A percentile compares a stretch with the other conserved stretches of the same genome.
Evolutionary conservation across 129 eudicot genomes (phyloP).

Genomic region (Sambucus nigra): DNA sequence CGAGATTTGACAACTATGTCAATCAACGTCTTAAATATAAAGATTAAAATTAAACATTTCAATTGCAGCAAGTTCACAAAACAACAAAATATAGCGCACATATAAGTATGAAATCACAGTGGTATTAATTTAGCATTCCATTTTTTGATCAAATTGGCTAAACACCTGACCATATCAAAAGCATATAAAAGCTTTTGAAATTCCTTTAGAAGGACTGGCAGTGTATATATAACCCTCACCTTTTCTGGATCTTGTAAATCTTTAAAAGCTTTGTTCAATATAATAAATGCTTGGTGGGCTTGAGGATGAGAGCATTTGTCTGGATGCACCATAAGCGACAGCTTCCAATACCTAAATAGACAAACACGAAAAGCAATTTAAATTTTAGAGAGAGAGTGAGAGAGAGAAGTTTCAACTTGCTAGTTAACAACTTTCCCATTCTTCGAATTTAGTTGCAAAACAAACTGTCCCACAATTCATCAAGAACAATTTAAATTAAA

Average conservation of each 20-base stretch:
- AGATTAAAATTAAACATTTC: too few species aligned
- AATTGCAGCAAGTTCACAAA: neutral
- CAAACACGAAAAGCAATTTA: too few species aligned
- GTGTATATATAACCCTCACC: constrained; percentile 31
- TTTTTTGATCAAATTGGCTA: neutral
- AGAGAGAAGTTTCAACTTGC: too few species aligned
- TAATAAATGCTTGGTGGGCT: constrained; percentile 89
- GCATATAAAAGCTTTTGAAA: neutral
- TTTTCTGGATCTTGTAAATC: constrained; percentile 91
- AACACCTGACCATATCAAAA: neutral
- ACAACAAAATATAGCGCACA: neutral
- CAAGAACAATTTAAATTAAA: too few species aligned
- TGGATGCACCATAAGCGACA: constrained; percentile 98
- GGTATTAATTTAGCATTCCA: neutral
- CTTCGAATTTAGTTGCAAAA: too few species aligned
- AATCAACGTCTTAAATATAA: too few species aligned
- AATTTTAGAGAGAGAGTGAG: too few species aligned
- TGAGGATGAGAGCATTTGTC: constrained; percentile 97
- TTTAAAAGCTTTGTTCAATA: constrained; percentile 86
- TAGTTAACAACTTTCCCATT: too few species aligned
- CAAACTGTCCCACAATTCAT: too few species aligned
- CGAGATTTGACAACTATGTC: too few species aligned
- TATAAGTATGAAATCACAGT: neutral
- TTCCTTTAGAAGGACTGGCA: neutral
- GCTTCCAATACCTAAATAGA: constrained; percentile 79